phyloP scores from a whole-genome alignment of 2,329 filamentous ascomycete species.

The Microsporum canis region DNA sequence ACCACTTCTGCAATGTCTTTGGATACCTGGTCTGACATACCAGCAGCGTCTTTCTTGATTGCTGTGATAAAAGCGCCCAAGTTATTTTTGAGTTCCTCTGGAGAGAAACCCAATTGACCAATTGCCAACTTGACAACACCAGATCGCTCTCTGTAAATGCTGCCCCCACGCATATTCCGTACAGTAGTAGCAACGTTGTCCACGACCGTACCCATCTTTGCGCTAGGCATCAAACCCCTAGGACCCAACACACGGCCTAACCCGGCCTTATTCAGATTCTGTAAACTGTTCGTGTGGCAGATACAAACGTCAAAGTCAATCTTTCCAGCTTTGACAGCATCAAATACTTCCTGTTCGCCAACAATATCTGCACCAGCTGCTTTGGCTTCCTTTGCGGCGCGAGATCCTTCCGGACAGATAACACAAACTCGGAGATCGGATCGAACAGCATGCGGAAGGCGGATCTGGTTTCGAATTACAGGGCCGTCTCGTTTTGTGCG shows the following conservation, averaged over 20 bases:
- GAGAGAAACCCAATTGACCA: slow-evolving; percentile 79
- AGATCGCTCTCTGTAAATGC: slow-evolving; percentile 72
- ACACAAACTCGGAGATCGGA: slow-evolving; percentile 84
- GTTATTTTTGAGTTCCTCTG: slow-evolving; percentile 75
- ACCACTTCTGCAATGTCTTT: slow-evolving; percentile 66
- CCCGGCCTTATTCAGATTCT: slow-evolving; percentile 67
- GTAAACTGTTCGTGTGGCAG: slow-evolving; percentile 67
- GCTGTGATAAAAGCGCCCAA: slow-evolving; percentile 64
- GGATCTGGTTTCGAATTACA: slow-evolving; percentile 74
- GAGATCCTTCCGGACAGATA: slow-evolving; percentile 72
- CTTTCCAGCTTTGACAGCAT: slow-evolving; percentile 60
- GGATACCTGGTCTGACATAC: slow-evolving; percentile 50
- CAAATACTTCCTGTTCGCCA: slow-evolving; percentile 77
- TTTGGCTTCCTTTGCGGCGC: slow-evolving; percentile 60
- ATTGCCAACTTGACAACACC: slow-evolving; percentile 84
- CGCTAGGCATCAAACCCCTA: slow-evolving; percentile 80
- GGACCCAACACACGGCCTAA: slow-evolving; percentile 77
- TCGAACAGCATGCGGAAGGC: slow-evolving; percentile 78
- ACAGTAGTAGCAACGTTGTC: slow-evolving; percentile 65
- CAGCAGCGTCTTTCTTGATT: slow-evolving; percentile 65
- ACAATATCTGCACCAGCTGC: slow-evolving; percentile 70
- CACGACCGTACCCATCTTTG: slow-evolving; percentile 80
- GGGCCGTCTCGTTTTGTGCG: slow-evolving; percentile 76
- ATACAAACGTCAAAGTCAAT: slow-evolving; percentile 84
- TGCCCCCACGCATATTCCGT: slow-evolving; percentile 69